Conservation (phyloP, 805 yeast species). For the Candida alai region DNA sequence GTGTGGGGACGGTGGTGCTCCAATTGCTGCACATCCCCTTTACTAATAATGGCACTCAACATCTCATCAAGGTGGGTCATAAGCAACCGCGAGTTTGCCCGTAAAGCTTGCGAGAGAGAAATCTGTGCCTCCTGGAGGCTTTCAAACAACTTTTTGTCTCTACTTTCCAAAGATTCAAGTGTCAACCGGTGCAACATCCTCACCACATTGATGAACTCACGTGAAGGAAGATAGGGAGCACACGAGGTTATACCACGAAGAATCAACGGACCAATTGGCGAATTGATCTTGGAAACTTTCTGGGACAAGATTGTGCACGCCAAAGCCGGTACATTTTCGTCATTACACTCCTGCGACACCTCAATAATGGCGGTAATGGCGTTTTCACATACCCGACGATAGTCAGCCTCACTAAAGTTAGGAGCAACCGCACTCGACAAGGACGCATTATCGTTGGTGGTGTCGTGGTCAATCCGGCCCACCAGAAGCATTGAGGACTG, state of each 20-base stretch:
- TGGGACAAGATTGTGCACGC: constrained; percentile 81
- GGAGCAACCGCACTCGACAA: constrained; percentile 3
- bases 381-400: constrained; percentile 50
- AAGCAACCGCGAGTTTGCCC: constrained; percentile 24
- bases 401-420: constrained; percentile 29
- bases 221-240: constrained; percentile 56
- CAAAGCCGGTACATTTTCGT: constrained; percentile 68
- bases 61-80: constrained; percentile 60
- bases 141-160: constrained; percentile 32
- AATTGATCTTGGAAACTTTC: constrained; percentile 50
- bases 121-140: constrained; percentile 51
- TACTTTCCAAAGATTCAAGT: constrained; percentile 39
- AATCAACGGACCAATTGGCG: constrained; percentile 52
- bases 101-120: constrained; percentile 38
- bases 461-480: too few relatives aligned
- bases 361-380: constrained; percentile 66
- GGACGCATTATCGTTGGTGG: constrained; percentile 3
- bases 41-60: constrained; percentile 60
- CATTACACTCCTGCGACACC: constrained; percentile 63
- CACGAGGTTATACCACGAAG: constrained; percentile 61
- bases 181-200: constrained; percentile 53
- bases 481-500: too few relatives aligned
- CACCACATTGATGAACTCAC: constrained; percentile 64
- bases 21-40: constrained; percentile 73
- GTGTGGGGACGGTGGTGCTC: constrained; percentile 79